Base-by-base conservation (phyloP, 352 stramenopile genomes). In the Pythium rishiriense region DNA sequence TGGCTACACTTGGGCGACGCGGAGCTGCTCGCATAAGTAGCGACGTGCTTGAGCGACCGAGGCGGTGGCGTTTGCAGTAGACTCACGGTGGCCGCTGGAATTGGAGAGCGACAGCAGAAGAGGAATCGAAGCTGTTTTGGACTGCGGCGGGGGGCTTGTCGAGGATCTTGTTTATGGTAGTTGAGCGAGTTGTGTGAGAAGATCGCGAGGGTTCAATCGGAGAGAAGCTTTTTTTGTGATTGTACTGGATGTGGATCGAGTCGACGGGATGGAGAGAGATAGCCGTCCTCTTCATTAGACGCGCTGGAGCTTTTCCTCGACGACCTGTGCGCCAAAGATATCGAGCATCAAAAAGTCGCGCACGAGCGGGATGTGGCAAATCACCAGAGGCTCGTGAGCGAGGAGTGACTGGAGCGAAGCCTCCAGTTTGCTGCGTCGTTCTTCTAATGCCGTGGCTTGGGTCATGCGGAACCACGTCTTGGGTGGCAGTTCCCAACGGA, bases 401-500 rank as follows among this genome's bases (percentile, higher is more conserved):
- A 92, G 64, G 49, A 94, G 58, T 21, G 57, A 69, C 53, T 87
- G 72, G 41, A 94, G 55, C 21, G 75, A 80, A 14, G 39, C 43
- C 49, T 92, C 81, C 6, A 94, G 72, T 29, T 86, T 73, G 19
- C 53, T 73, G 10, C 83, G 79, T 12, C 85, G 79, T 19, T 91
- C 81, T n/a, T 90, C 83, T 5, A 94, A 65, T 26, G 71, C 77
- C 17, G 72, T 68, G 0, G 66, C 57, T 35, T 91, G 79, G 0
- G 83, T 92, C 49, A 94, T 69, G 6, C 74, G 79, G 57, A 94
- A 90, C 83, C 83, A 94, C 29, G 85, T 92, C 62, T 91, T 94
- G 46, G 81, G 75, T 5, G 85, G 85, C 19, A 94, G 68, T 43
- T 88, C 77, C 80, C 82, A 90, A 24, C 69, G 59, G 29, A 90